Evolutionary conservation across 1,284 basidiomycete species (phyloP).

Genomic region (Agroathelia rolfsii): DNA sequence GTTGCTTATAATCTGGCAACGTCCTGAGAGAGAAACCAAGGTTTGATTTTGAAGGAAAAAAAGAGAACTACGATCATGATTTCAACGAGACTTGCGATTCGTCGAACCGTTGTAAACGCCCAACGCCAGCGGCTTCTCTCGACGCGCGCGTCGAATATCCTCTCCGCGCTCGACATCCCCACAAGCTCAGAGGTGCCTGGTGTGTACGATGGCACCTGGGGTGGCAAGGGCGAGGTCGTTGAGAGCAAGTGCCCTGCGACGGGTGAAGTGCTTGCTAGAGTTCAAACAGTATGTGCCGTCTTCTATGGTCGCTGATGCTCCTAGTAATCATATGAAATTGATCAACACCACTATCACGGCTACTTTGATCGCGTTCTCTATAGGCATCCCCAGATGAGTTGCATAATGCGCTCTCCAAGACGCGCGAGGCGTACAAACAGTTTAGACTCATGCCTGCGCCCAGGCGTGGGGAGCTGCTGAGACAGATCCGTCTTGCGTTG

Average conservation of each 20-base stretch:
- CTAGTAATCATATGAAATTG: background rate
- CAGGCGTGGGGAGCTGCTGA: conserved; percentile 76
- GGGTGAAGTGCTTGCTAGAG: conserved; percentile 61
- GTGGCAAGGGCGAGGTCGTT: conserved; percentile 61
- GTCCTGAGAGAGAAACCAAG: no score
- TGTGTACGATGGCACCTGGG: conserved; percentile 73
- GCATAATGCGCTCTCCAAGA: conserved; percentile 47
- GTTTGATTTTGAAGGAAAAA: no score
- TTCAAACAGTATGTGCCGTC: conserved; percentile 48
- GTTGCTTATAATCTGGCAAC: no score
- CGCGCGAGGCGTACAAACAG: conserved; percentile 59
- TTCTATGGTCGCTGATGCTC: conserved; percentile 1
- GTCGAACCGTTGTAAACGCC: no score
- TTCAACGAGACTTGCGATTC: no score
- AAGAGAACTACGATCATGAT: no score
- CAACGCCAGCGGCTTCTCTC: conserved; percentile 46
- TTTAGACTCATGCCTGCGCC: conserved; percentile 82
- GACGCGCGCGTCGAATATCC: conserved; percentile 51
- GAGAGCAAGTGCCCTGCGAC: conserved; percentile 68
- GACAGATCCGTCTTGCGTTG: conserved; percentile 83
- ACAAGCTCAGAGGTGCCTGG: conserved; percentile 44
- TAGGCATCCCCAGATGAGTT: conserved; percentile 65
- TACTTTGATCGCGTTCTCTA: background rate
- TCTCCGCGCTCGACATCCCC: conserved; percentile 55
- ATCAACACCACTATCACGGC: background rate